Evolutionary conservation across 2,329 filamentous ascomycete genomes (phyloP), one percentile per base, ranked within the genome.

Genomic region (Trichoderma sp.): DNA sequence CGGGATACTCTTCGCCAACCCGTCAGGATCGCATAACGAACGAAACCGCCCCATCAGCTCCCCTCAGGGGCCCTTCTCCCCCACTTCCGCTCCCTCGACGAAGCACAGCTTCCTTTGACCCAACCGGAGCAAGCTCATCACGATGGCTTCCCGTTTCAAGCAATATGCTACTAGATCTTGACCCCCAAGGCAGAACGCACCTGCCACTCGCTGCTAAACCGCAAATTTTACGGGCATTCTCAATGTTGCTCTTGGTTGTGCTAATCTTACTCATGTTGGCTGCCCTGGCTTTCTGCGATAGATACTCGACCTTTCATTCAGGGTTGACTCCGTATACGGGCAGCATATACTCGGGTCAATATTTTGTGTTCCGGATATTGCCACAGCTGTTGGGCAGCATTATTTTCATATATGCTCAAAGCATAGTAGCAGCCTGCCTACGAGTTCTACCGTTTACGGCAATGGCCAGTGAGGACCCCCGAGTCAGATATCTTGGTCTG

Each of bases 341-440:
- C 57, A 83, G 81, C 35, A 90, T 93, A 69, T 91, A 92, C 71
- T 91, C 90, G 61, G 85, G 85, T 10, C 86, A 89, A 72, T 97
- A 96, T 79, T 97, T 97, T 77, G 80, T 96, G 58, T 96, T 97
- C 78, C 88, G 93, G 71, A 92, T 97, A 72, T 81, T 97, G 1
- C 94, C 95, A 2, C 93, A 94, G 68, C 82, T 97, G 0, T 76
- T 96, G 16, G 92, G 90, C 0, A 88, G 89, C 24, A 73, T 90
- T 14, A 81, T 97, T 43, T 84, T 96, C 57, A 78, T 97, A 7
- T 97, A 92, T 84, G 86, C 92, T 0, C 90, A 97, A 74, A 87
- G 89, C 72, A 83, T 97, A 49, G 87, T 93, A 73, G 85, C 86
- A 1, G 88, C 94, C 3, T 86, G 94, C n/a, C 88, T 91, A 72